phyloP scores from a whole-genome alignment of 257 asterid genomes.

The Scutellaria baicalensis region DNA sequence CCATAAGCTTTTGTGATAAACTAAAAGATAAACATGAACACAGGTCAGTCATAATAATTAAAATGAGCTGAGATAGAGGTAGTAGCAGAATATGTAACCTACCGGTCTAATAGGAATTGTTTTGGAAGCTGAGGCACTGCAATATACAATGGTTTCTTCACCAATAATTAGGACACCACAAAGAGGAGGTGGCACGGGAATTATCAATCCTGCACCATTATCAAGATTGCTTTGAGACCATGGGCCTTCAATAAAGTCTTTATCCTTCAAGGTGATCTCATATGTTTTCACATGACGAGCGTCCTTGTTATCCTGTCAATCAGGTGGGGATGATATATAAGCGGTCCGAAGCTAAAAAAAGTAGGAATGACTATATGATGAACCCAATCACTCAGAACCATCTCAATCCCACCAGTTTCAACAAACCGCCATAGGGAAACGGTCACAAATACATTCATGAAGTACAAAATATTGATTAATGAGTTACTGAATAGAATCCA shows the following conservation, averaged over 20 bases:
- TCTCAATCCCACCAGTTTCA: too few species aligned
- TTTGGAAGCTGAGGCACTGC: constrained; percentile 80
- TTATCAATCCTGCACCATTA: constrained; percentile 83
- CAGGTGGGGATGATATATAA: neutral
- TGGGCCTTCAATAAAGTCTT: constrained; percentile 91
- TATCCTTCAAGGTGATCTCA: constrained; percentile 82
- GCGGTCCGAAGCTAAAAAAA: too few species aligned
- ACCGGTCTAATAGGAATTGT: constrained; percentile 89
- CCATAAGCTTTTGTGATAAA: constrained; percentile 82
- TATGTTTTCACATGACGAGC: constrained; percentile 91
- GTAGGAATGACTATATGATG: too few species aligned
- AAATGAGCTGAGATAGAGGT: constrained; percentile 2
- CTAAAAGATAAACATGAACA: constrained; percentile 33
- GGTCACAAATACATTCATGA: too few species aligned
- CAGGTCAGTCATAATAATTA: neutral
- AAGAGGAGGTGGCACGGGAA: constrained; percentile 91
- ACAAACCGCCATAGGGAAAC: too few species aligned
- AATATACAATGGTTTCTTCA: constrained; percentile 87
- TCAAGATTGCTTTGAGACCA: constrained; percentile 95
- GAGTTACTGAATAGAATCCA: too few species aligned
- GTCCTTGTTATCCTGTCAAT: constrained; percentile 75
- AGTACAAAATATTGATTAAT: too few species aligned
- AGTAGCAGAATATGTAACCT: constrained; percentile 26
- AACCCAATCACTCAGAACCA: too few species aligned
- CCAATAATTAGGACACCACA: constrained; percentile 92